Conservation (phyloP, 2,329 filamentous ascomycete species). For the Dactylellina haptotyla region DNA sequence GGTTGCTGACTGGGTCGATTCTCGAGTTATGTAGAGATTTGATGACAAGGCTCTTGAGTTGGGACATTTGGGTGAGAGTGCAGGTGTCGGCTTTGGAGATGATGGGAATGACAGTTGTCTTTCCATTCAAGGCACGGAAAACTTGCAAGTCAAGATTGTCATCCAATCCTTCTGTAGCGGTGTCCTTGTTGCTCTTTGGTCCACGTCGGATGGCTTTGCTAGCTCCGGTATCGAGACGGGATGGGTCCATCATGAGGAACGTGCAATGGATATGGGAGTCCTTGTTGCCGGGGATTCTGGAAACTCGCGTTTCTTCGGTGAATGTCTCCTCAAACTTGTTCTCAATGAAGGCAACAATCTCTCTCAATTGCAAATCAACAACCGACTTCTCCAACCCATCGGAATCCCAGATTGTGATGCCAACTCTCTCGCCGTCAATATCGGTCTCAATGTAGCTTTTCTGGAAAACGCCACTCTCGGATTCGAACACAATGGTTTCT, state of each 20-base stretch:
- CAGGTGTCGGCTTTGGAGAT: slow-evolving; percentile 97
- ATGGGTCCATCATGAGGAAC: slow-evolving; percentile 89
- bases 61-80: slow-evolving; percentile 91
- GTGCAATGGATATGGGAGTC: slow-evolving; percentile 98
- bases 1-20: slow-evolving; percentile 85
- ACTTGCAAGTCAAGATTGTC: slow-evolving; percentile 91
- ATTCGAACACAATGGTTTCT: slow-evolving; percentile 29
- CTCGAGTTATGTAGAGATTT: slow-evolving; percentile 84
- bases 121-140: slow-evolving; percentile 83
- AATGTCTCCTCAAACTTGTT: slow-evolving; percentile 99
- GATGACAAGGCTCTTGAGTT: slow-evolving; percentile 90
- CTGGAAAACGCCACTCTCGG: slow-evolving; percentile 65
- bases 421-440: slow-evolving; percentile 89
- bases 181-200: slow-evolving; percentile 61
- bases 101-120: slow-evolving; percentile 93
- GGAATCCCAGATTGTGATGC: slow-evolving; percentile 95
- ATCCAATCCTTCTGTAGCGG: slow-evolving; percentile 73
- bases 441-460: slow-evolving; percentile 89
- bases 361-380: slow-evolving; percentile 90
- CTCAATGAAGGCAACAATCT: slow-evolving; percentile 91
- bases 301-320: slow-evolving; percentile 95
- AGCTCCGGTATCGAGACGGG: slow-evolving; percentile 84
- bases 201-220: slow-evolving; percentile 66
- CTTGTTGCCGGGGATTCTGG: slow-evolving; percentile 88
- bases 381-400: slow-evolving; percentile 93